These are phyloP conservation scores for Themeda triandra DNA, from an alignment of 176 grass and related monocot genomes.

Conservation along the genomic window DNA sequence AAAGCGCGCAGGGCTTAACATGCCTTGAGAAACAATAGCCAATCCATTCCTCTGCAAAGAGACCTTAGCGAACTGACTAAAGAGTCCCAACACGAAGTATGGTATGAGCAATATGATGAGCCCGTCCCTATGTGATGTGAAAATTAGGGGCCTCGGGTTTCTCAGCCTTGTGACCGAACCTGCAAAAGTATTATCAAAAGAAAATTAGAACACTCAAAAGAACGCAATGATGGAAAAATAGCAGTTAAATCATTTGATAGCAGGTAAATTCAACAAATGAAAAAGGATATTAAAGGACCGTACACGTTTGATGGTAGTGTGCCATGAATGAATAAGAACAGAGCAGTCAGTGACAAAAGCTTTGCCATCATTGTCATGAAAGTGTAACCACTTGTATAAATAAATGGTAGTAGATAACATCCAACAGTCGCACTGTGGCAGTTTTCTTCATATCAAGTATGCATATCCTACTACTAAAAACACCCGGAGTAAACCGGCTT, in stretches of 20 bases:
- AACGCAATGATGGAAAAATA: slow-evolving; percentile 1
- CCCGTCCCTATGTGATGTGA: slow-evolving; percentile 66
- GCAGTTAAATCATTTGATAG: neutral
- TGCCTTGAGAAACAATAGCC: too few relatives aligned
- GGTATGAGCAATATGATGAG: slow-evolving; percentile 53
- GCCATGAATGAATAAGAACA: slow-evolving; percentile 94
- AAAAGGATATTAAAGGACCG: neutral
- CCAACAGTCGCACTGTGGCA: slow-evolving; percentile 61
- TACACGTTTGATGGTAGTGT: slow-evolving; percentile 76
- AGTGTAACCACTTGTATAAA: slow-evolving; percentile 90
- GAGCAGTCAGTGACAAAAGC: slow-evolving; percentile 61
- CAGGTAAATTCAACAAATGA: slow-evolving; percentile 5
- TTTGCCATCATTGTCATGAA: slow-evolving; percentile 86
- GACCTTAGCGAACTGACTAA: too few relatives aligned
- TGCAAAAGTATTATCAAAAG: slow-evolving; percentile 31
- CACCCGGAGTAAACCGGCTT: too few relatives aligned
- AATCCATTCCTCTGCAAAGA: too few relatives aligned
- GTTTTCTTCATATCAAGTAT: too few relatives aligned
- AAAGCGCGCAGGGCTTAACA: too few relatives aligned
- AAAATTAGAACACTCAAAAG: neutral
- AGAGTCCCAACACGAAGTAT: slow-evolving; percentile 1
- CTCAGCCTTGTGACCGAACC: slow-evolving; percentile 83
- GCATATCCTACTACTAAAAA: too few relatives aligned
- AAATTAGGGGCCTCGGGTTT: slow-evolving; percentile 83
- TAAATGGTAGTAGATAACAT: slow-evolving; percentile 83